Base-by-base conservation (phyloP, 192 early-diverging fungal genomes). In the Coemansia sp. region DNA sequence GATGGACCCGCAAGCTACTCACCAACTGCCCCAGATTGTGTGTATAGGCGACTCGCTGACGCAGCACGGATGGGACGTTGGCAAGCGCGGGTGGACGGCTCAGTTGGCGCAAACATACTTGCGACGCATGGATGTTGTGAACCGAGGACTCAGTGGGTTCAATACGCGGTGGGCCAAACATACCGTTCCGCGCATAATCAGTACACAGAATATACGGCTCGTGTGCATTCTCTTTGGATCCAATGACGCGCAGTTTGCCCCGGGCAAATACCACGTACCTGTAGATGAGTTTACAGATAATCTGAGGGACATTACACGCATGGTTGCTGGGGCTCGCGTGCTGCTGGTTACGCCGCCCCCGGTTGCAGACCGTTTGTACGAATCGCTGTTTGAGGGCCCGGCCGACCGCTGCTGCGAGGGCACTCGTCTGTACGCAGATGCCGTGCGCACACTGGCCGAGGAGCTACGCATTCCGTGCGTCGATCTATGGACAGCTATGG, bases 11-110 rank as follows among this genome's bases (percentile, higher is more conserved):
- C 32, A 7, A 2, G 9, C 32, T 0, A 35, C 32, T 9, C 32
- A 35, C 32, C 32, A 35, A 0, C 32, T 35, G 32, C 32, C 32
- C 45, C 54, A 19, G 18, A 38, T 60, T 51, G 16, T 80, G 47
- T 71, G 64, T 20, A 41, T 81, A 14, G 78, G 78, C 16, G 78
- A 81, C 62, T 72, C 69, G 27, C 24, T 81, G 22, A 74, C 78
- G 2, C 78, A 81, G 68, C 71, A 62, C 49, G 72, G 72, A 54
- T 74, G 64, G 68, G 65, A 71, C 49, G 72, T 81, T 2, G 27
- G 23, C 32, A 64, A 62, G 51, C 52, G 22, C 57, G 78, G 78
- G 16, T 81, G 78, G 78, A 59, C 62, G 0, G 72, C 78, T 1
- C 78, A 81, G 47, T 55, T 81, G 9, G 35, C 78, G 0, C 54